Percentiles rank a stretch among this genome's conserved stretches.
phyloP scores from a whole-genome alignment of 2,329 filamentous ascomycete genomes.

The Aspergillus brasiliensis region DNA sequence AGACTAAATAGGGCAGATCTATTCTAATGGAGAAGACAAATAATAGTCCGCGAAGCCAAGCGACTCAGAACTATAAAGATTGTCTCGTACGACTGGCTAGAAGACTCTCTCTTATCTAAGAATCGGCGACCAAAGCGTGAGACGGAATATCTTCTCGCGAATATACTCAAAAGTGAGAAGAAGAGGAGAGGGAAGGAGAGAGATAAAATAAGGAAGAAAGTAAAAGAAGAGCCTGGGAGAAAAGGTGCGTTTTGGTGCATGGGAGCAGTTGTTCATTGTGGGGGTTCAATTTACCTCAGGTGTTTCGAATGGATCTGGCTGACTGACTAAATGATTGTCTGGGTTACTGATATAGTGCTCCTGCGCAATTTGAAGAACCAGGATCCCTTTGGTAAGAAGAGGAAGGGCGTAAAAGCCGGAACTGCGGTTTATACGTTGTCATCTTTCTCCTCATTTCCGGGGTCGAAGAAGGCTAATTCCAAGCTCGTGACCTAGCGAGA shows the following conservation, averaged over 20 bases:
- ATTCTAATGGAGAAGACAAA: conserved; percentile 18
- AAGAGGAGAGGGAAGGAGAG: neutral
- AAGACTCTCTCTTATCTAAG: conserved; percentile 45
- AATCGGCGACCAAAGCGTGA: conserved; percentile 37
- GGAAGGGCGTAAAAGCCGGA: neutral
- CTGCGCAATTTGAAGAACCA: neutral
- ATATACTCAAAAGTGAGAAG: conserved; percentile 34
- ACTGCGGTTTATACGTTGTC: neutral
- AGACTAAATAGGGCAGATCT: too few species aligned
- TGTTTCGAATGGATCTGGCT: too few species aligned
- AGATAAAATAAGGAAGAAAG: neutral
- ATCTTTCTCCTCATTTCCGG: neutral
- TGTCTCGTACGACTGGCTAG: conserved; percentile 51
- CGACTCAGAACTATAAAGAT: conserved; percentile 43
- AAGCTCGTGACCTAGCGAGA: conserved; percentile 47
- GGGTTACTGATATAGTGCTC: too few species aligned
- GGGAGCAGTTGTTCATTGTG: too few species aligned
- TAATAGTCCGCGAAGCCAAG: conserved; percentile 45
- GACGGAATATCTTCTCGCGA: conserved; percentile 41
- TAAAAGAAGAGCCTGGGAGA: neutral
- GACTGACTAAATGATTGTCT: too few species aligned
- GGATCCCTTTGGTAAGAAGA: conserved; percentile 2
- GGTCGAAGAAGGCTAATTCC: neutral
- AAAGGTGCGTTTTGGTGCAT: neutral
- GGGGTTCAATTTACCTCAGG: too few species aligned